phyloP scores from a whole-genome alignment of 2,329 filamentous ascomycete species.

The Aspergillus fructus region DNA sequence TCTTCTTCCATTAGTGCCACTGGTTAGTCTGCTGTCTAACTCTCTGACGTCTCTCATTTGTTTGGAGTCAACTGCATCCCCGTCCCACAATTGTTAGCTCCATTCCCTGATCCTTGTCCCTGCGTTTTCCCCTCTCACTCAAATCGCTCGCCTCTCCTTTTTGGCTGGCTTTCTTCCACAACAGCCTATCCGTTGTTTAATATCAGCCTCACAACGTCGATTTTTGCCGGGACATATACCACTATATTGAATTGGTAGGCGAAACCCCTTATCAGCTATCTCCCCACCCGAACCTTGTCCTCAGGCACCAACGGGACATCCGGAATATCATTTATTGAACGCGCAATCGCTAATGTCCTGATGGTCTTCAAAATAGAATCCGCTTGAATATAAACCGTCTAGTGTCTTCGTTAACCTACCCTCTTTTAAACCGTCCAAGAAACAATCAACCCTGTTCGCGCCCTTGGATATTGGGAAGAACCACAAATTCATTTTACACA shows the following conservation, averaged over 20 bases:
- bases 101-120: conserved; percentile 3
- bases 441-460: background rate
- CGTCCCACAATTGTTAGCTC: conserved; percentile 9
- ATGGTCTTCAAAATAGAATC: background rate
- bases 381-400: background rate
- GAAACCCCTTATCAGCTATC: background rate
- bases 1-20: conserved; percentile 2
- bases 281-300: background rate
- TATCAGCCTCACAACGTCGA: background rate
- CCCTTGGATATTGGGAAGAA: background rate
- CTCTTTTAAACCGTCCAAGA: background rate
- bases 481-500: conserved; percentile 19
- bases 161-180: background rate
- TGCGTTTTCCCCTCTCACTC: conserved; percentile 9
- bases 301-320: background rate
- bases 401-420: background rate
- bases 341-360: background rate
- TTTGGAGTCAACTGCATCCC: background rate
- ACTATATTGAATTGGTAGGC: background rate
- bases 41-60: background rate
- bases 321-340: background rate
- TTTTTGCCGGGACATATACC: background rate
- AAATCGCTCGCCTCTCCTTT: background rate
- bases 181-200: background rate
- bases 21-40: background rate